A percentile compares a stretch with the other conserved stretches of the same genome.
Evolutionary conservation across 768 basidiomycete genomes (phyloP).

Genomic region (Hirschioporus abietinus): DNA sequence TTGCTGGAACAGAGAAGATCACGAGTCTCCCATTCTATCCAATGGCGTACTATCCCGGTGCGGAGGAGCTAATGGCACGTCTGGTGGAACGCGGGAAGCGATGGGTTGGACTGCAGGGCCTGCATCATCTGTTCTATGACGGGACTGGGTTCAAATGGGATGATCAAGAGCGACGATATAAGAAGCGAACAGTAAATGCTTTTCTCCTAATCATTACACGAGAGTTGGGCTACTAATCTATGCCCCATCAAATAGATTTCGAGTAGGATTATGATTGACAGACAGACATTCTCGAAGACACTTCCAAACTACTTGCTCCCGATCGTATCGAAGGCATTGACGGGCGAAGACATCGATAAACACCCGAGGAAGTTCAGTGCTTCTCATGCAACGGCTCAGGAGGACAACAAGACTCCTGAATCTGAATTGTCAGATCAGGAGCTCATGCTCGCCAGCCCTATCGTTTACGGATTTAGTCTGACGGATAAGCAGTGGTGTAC

Average conservation of each 20-base stretch:
- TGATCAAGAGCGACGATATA: background rate
- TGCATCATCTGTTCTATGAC: slow-evolving; percentile 11
- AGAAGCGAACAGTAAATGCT: background rate
- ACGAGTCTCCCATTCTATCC: slow-evolving; percentile 17
- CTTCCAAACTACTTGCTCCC: slow-evolving; percentile 49
- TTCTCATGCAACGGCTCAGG: background rate
- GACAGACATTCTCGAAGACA: slow-evolving; percentile 50
- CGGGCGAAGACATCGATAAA: slow-evolving; percentile 16
- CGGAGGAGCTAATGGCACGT: slow-evolving; percentile 5
- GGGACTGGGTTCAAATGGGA: slow-evolving; percentile 9
- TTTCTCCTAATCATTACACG: background rate
- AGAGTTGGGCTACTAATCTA: background rate
- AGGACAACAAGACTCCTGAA: slow-evolving; percentile 3
- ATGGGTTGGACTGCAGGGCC: slow-evolving; percentile 6
- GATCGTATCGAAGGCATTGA: slow-evolving; percentile 19
- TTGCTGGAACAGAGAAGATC: slow-evolving; percentile 17
- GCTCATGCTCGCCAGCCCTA: slow-evolving; percentile 47
- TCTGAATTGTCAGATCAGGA: slow-evolving; percentile 44
- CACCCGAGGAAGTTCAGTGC: background rate
- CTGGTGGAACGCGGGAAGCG: slow-evolving; percentile 15
- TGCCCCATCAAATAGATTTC: slow-evolving; percentile 37
- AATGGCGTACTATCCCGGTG: slow-evolving; percentile 13
- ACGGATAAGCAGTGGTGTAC: slow-evolving; percentile 53
- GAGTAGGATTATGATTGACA: slow-evolving; percentile 53
- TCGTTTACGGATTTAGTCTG: slow-evolving; percentile 60